Conservation (phyloP, 2,329 filamentous ascomycete species). For the Helminthosporium solani region DNA sequence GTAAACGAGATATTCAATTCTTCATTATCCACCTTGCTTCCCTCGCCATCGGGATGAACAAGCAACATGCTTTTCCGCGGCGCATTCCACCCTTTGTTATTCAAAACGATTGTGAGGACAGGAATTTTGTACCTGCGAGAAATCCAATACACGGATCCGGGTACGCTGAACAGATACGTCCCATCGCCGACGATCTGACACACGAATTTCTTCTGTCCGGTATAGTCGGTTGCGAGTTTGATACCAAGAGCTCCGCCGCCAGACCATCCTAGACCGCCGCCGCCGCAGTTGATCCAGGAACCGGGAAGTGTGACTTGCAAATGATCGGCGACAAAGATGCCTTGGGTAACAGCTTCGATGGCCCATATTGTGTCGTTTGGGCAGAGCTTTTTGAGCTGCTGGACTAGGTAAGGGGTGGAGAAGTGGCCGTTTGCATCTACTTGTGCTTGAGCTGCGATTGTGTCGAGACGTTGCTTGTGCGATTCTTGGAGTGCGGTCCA, state of each 20-base stretch:
- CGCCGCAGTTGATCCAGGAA: slow-evolving; percentile 78
- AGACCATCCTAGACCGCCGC: slow-evolving; percentile 78
- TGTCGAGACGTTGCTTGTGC: slow-evolving; percentile 60
- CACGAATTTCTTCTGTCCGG: slow-evolving; percentile 44
- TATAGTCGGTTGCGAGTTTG: slow-evolving; percentile 65
- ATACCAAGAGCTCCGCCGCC: slow-evolving; percentile 74
- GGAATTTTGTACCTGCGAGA: slow-evolving; percentile 65
- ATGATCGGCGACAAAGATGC: slow-evolving; percentile 67
- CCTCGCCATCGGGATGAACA: slow-evolving; percentile 65
- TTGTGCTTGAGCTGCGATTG: slow-evolving; percentile 59
- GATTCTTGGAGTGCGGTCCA: slow-evolving; percentile 58
- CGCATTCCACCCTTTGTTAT: slow-evolving; percentile 72
- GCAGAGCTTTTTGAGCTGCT: slow-evolving; percentile 57
- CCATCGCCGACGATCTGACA: slow-evolving; percentile 64
- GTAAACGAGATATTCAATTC: slow-evolving; percentile 67
- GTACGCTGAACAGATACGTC: slow-evolving; percentile 66
- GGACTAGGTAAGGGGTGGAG: slow-evolving; percentile 59
- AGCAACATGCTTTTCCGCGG: slow-evolving; percentile 61
- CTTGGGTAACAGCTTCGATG: slow-evolving; percentile 76
- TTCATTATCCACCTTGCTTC: slow-evolving; percentile 61
- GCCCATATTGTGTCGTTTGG: slow-evolving; percentile 71
- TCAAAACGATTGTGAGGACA: slow-evolving; percentile 65
- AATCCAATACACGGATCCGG: slow-evolving; percentile 69
- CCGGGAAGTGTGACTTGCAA: slow-evolving; percentile 67
- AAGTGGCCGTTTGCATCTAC: slow-evolving; percentile 65